Base-by-base conservation (phyloP, 495 filamentous ascomycete genomes). In the Letharia columbiana region DNA sequence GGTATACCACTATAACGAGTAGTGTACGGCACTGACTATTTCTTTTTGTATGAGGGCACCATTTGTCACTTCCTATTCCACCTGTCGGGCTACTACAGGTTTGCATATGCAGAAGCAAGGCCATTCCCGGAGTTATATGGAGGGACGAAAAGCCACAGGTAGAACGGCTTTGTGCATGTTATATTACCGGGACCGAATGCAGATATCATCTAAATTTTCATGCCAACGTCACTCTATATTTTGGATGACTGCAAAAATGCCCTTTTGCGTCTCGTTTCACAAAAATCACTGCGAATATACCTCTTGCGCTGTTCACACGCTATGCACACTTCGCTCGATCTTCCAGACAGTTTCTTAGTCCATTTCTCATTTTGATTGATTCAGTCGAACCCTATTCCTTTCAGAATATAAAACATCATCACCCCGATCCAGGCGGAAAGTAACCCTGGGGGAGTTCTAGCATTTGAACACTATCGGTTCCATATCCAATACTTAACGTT, bases 1-100 rank as follows among this genome's bases (percentile, higher is more conserved):
- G 90, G 88, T 94, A 65, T 94, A 92, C 75, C 90, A 94, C 77
- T 92, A 91, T 78, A 92, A 94, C 75, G 90, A 94, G 79, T 94
- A 82, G 83, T 60, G 28, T 42, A 63, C 37, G n/a, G 64, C 64
- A 45, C 58, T 44, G 18, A 37, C 45, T 28, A 37, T 2, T 61
- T 42, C 61, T 59, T 23, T 39, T n/a, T 62, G 45, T 56, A 28
- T 56, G 58, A 56, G 28, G 58, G n/a, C 33, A 44, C 40, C 17
- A 31, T 61, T 33, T 61, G 17, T 52, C 9, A n/a, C 23, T 28
- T 54, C 56, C 6, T 45, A 18, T 35, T 42, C 4, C 17, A 40
- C 56, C 31, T 37, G 35, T 58, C 23, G 47, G 31, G n/a, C 44
- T 49, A 10, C 18, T 23, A 45, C 28, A 49, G 54, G 42, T 60